These are phyloP conservation scores for Triticum timopheevii DNA, from an alignment of 176 grass and related monocot species.

Conservation along the genomic window DNA sequence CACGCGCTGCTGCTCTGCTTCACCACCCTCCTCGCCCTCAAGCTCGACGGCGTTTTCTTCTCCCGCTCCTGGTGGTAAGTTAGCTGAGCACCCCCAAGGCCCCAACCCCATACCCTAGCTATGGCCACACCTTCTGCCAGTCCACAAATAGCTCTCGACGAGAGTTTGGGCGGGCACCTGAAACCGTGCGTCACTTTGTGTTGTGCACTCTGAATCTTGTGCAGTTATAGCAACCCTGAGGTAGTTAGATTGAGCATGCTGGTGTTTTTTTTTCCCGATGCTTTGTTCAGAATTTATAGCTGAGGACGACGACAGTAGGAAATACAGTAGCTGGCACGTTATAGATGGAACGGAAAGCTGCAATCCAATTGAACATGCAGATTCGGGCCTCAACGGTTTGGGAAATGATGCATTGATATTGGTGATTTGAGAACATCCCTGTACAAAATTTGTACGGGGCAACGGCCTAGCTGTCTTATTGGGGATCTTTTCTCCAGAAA, in stretches of 20 bases:
- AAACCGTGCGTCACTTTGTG: neutral
- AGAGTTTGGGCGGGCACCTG: neutral
- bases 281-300: neutral
- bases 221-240: neutral
- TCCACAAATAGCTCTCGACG: neutral
- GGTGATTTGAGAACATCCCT: neutral
- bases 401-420: neutral
- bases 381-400: neutral
- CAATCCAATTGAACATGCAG: neutral
- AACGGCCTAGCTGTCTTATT: no score
- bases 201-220: neutral
- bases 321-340: neutral
- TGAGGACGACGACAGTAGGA: neutral
- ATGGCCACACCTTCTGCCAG: neutral
- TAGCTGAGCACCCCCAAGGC: no score
- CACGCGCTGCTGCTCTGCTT: conserved; percentile 82
- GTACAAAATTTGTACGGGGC: neutral
- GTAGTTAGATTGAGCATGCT: neutral
- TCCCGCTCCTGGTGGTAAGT: conserved; percentile 68
- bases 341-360: neutral
- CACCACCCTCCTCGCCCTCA: conserved; percentile 66
- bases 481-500: no score
- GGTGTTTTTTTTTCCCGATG: neutral
- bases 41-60: conserved; percentile 57
- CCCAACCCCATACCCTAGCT: neutral